Evolutionary conservation across 257 asterid genomes (phyloP), one percentile per base, ranked within the genome.

Genomic region (Rhazya stricta): DNA sequence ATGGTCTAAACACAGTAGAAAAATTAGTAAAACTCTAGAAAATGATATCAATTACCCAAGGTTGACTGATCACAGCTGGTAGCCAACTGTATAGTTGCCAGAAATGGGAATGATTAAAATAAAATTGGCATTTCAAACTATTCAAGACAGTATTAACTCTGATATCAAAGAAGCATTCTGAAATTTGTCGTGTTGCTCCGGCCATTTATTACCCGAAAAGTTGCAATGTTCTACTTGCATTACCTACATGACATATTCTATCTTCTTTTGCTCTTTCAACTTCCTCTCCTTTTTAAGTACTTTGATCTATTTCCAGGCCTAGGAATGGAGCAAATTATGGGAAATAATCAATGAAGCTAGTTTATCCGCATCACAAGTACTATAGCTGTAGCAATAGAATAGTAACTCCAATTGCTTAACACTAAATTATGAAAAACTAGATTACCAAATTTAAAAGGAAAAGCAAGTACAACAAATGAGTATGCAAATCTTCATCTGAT

Each of bases 1-100:
- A 75, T 67, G 25, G 57, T 53, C 65, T 45, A 75, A 57, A 48
- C n/a, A 51, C 43, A 18, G 43, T 34, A 37, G 32, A 75, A 50
- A 58, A 57, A 21, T n/a, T 32, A 23, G 53, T 45, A 65, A 9
- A 18, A 15, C 2, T 69, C n/a, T 21, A 11, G 30, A 32, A 43
- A 48, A 25, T 34, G 23, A n/a, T 53, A 18, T 42, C 0, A 12
- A 51, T 27, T 74, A 19, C 32, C 41, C 32, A 41, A 27, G 15
- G 53, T 75, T 67, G 34, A 11, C 60, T 39, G 46, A 5, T 67
- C 79, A 53, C 37, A 16, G 57, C 30, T 60, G 77, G 70, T 53
- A 36, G 58, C 45, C 67, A 27, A 21, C 54, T 9, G 29, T 60
- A 57, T 27, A 54, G 51, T 69, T 23, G 61, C 36, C 46, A 57